Conservation (phyloP, 2,329 filamentous ascomycete genomes). For the Fusarium miscanthi region DNA sequence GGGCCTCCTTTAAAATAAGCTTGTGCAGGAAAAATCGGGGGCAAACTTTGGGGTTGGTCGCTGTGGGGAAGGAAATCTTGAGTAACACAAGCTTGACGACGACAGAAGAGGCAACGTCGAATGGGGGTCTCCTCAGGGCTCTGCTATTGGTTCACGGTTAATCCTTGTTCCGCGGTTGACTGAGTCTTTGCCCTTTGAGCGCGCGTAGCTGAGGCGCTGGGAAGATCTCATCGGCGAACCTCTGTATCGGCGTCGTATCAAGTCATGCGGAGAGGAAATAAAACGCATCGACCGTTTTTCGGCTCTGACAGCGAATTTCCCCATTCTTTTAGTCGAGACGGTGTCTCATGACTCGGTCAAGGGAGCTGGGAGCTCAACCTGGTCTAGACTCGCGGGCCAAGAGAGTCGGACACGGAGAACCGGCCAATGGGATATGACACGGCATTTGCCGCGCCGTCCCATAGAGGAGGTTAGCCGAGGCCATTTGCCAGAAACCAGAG, state of each 20-base stretch:
- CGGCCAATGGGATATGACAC: conserved; percentile 4
- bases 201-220: background rate
- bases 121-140: background rate
- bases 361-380: background rate
- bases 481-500: background rate
- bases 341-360: conserved; percentile 1
- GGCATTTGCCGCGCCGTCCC: background rate
- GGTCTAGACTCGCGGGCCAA: conserved; percentile 10
- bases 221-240: background rate
- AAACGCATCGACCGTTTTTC: background rate
- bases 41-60: conserved; percentile 17
- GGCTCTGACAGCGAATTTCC: background rate
- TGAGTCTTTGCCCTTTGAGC: background rate
- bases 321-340: background rate
- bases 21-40: conserved; percentile 14
- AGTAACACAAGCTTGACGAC: background rate
- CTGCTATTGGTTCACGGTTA: background rate
- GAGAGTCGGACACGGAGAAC: background rate
- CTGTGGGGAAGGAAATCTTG: conserved; percentile 19
- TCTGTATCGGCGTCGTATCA: too few species aligned
- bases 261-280: background rate
- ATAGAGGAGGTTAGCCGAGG: conserved; percentile 19
- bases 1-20: conserved; percentile 14
- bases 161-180: background rate
- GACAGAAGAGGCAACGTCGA: background rate